Conservation (phyloP, 495 filamentous ascomycete species). For the Daldinia caldariorum region DNA sequence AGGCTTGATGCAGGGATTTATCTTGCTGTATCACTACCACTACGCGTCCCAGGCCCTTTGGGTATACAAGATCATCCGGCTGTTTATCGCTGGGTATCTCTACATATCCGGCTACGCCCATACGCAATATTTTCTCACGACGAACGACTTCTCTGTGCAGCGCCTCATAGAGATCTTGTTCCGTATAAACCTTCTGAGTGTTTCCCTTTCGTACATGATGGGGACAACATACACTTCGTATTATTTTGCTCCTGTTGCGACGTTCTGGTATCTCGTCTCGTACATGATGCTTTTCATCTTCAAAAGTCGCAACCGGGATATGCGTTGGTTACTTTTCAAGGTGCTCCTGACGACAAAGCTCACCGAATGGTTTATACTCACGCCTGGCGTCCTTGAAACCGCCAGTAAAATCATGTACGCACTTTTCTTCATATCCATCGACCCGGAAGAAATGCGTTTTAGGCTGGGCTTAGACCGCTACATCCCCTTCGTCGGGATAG, state of each 20-base stretch:
- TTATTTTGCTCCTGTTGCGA: slow-evolving; percentile 67
- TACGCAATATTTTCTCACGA: slow-evolving; percentile 64
- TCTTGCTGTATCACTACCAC: slow-evolving; percentile 68
- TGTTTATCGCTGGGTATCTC: slow-evolving; percentile 68
- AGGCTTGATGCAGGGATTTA: slow-evolving; percentile 69
- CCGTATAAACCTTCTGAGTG: slow-evolving; percentile 65
- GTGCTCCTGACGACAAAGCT: slow-evolving; percentile 57
- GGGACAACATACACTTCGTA: slow-evolving; percentile 66
- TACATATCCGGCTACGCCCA: slow-evolving; percentile 71
- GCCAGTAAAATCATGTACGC: slow-evolving; percentile 49
- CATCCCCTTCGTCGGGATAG: slow-evolving; percentile 39
- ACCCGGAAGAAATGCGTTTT: slow-evolving; percentile 39
- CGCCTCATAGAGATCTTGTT: slow-evolving; percentile 61
- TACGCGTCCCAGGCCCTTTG: slow-evolving; percentile 60
- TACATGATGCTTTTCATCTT: slow-evolving; percentile 59
- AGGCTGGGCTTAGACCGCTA: slow-evolving; percentile 40
- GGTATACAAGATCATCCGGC: slow-evolving; percentile 64
- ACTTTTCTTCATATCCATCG: slow-evolving; percentile 52
- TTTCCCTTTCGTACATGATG: slow-evolving; percentile 66
- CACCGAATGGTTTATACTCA: slow-evolving; percentile 54
- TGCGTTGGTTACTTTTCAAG: slow-evolving; percentile 59
- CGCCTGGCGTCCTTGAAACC: slow-evolving; percentile 57
- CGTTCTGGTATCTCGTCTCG: slow-evolving; percentile 69
- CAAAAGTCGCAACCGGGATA: slow-evolving; percentile 52
- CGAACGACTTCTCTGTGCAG: slow-evolving; percentile 63